Percentiles rank a stretch among this genome's conserved stretches.
These are phyloP conservation scores for Phytophthora nicotianae DNA, from an alignment of 352 stramenopile species.

Conservation along the genomic window DNA sequence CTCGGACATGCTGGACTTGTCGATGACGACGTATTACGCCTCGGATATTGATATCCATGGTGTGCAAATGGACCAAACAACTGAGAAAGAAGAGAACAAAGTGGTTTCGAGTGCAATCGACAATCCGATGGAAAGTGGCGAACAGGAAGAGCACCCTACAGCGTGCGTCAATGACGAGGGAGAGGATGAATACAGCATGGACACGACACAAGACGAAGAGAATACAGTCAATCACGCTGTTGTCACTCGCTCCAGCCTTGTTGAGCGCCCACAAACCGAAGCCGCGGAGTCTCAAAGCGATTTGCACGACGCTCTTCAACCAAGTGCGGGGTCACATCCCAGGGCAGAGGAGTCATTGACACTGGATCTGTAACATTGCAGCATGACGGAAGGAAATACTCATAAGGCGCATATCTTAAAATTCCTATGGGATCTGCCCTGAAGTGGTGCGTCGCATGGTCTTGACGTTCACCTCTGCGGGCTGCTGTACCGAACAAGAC, in stretches of 20 bases:
- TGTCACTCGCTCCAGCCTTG: not conserved
- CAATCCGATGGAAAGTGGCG: conserved; percentile 1
- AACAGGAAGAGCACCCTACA: not conserved
- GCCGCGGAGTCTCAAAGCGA: not conserved
- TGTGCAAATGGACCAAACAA: not conserved
- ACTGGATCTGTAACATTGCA: conserved; percentile 25
- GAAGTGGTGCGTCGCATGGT: conserved; percentile 43
- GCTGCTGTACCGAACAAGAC: not conserved
- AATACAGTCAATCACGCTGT: not conserved
- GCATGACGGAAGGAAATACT: conserved; percentile 5
- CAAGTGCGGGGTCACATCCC: conserved; percentile 1
- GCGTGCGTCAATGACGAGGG: not conserved
- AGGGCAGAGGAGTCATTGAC: conserved; percentile 16
- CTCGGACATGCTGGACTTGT: conserved; percentile 18
- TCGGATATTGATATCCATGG: not conserved
- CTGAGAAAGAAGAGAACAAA: conserved; percentile 1
- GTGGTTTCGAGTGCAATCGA: not conserved
- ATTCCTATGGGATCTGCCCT: conserved; percentile 36
- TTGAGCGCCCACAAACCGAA: not conserved
- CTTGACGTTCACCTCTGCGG: conserved; percentile 5
- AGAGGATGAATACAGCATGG: conserved; percentile 26
- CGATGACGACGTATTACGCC: conserved; percentile 24
- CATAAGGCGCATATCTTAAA: conserved; percentile 2
- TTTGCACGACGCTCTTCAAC: not conserved
- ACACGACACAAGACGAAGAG: conserved; percentile 24